phyloP scores from a whole-genome alignment of 306 rosid genomes.

The Boehmeria nivea region DNA sequence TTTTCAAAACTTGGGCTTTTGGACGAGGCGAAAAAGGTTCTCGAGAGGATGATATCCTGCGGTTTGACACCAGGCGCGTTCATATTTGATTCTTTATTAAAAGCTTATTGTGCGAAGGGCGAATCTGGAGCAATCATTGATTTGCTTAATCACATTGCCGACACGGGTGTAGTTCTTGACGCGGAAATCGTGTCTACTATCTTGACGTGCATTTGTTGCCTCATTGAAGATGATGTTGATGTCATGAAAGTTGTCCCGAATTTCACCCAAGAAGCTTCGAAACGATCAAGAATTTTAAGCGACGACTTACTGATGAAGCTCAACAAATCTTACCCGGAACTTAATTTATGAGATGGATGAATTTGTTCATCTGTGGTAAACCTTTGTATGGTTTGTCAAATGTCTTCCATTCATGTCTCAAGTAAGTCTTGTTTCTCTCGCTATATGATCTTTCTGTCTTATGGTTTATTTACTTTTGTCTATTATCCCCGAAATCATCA shows the following conservation, averaged over 20 bases:
- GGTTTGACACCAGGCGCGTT: conserved; percentile 52
- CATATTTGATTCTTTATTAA: conserved; percentile 66
- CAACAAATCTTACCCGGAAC: conserved; percentile 45
- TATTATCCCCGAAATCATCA: background rate
- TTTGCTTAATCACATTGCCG: conserved; percentile 64
- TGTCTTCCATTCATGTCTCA: background rate
- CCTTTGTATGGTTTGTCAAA: conserved; percentile 3
- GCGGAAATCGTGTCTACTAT: conserved; percentile 53
- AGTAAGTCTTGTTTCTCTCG: conserved; percentile 30
- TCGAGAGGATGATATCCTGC: conserved; percentile 52
- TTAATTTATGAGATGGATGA: conserved; percentile 30
- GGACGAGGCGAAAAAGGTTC: conserved; percentile 51
- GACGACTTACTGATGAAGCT: conserved; percentile 47
- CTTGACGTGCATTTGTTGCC: conserved; percentile 50
- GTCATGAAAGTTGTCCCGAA: conserved; percentile 51
- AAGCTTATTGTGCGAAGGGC: conserved; percentile 45
- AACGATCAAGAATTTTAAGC: conserved; percentile 42
- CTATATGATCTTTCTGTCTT: background rate
- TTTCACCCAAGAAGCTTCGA: conserved; percentile 36
- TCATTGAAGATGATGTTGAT: conserved; percentile 41
- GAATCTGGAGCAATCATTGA: conserved; percentile 43
- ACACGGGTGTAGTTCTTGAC: conserved; percentile 58
- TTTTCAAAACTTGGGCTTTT: conserved; percentile 53
- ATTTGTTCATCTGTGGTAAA: conserved; percentile 11
- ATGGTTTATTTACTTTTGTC: conserved; percentile 5